Evolutionary conservation across 306 rosid species (phyloP), one percentile per base, ranked within the genome.

Genomic region (Potentilla sterilis): DNA sequence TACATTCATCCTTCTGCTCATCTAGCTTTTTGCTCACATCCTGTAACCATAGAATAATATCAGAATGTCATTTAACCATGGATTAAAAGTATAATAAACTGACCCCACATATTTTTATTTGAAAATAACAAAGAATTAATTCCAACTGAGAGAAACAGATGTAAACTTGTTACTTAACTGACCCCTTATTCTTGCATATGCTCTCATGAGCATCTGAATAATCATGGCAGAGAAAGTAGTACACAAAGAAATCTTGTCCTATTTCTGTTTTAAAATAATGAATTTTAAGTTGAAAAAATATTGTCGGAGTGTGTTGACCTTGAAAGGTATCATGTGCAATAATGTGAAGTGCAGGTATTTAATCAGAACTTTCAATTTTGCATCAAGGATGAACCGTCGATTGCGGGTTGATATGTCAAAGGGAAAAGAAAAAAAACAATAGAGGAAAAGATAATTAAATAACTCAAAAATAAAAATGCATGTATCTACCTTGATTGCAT

Each of bases 11-110:
- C 84, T 95, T 95, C 76, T 92, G 98, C 85, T 95, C 98, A 67
- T 95, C 98, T 79, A 95, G 97, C 86, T 83, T 92, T 73, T 38
- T 80, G 88, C 97, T 88, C 79, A 95, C 95, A 80, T 92, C 98
- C 98, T 95, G 82, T 70, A 62, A 67, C 76, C 79, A 75, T 42
- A 79, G 76, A 81, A 82, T 59, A 81, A 74, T 42, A 75, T 44
- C 32, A 58, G 43, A 22, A 69, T 34, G 52, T 3, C 61, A 47
- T 15, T 70, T 32, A 43, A 44, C 51, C 24, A 74, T 32, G 69
- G 70, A 43, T 32, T 24, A 11, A 18, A 59, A 43, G 37, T 35
- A 59, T 43, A n/a, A 24, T 11, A 49, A 61, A 18, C 77, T 11
- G 46, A 28, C 32, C 22, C 7, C 51, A 61, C 32, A 43, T 3